Evolutionary conservation across 192 early-diverging fungal genomes (phyloP).

Genomic region (Coemansia sp.): DNA sequence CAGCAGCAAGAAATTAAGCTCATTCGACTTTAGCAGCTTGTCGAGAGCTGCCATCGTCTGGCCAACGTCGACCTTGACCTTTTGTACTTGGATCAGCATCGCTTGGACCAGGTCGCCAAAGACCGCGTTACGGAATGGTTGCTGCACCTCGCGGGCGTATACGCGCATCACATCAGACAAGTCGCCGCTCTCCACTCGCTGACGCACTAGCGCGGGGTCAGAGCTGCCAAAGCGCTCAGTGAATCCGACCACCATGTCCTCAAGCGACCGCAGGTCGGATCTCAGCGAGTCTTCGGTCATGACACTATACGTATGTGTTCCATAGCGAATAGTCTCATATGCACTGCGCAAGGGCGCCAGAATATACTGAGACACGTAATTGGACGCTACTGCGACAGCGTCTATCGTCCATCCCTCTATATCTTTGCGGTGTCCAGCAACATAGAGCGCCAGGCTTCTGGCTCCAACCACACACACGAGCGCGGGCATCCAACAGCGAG

Average conservation of each 20-base stretch:
- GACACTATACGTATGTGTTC: constrained; percentile 75
- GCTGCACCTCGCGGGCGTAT: constrained; percentile 76
- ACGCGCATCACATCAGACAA: constrained; percentile 74
- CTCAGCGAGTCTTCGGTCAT: constrained; percentile 73
- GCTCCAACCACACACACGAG: constrained; percentile 48
- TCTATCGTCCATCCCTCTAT: constrained; percentile 57
- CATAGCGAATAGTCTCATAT: constrained; percentile 80
- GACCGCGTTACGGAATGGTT: constrained; percentile 53
- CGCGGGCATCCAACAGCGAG: constrained; percentile 74
- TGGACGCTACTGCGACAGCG: constrained; percentile 59
- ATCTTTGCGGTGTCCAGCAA: constrained; percentile 57
- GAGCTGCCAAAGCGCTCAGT: constrained; percentile 60
- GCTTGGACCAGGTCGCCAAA: constrained; percentile 72
- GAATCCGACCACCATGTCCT: constrained; percentile 89
- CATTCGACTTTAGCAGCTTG: constrained; percentile 90
- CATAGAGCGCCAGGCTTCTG: constrained; percentile 53
- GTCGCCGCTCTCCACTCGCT: constrained; percentile 75
- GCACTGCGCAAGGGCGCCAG: constrained; percentile 72
- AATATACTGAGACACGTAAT: constrained; percentile 80
- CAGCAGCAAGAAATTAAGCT: constrained; percentile 93
- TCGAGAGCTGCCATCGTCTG: constrained; percentile 90
- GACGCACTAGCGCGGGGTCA: constrained; percentile 58
- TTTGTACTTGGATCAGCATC: constrained; percentile 85
- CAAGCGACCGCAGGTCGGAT: constrained; percentile 83
- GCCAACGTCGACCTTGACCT: constrained; percentile 93